Evolutionary conservation across 2,329 filamentous ascomycete species (phyloP), one percentile per base, ranked within the genome.

Genomic region (Fusarium domesticum): DNA sequence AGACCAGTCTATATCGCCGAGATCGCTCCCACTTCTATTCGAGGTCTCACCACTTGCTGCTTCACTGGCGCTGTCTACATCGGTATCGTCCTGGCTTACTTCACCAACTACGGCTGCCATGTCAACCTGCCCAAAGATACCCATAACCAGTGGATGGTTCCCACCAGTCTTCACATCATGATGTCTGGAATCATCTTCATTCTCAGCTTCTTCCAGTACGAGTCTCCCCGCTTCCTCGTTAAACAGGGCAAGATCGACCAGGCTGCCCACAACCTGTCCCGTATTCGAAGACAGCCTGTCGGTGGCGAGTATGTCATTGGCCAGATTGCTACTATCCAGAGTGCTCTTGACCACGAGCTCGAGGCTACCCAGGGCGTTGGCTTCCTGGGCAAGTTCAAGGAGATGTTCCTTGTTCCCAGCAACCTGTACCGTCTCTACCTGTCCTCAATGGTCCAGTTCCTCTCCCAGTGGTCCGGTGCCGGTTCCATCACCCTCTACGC

Each of bases 21-120:
- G 65, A 82, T 87, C 31, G 78, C 85, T 0, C 85, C 85, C 0
- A 79, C 82, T 2, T 77, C 81, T 2, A 73, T 88, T 46, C 79
- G 85, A 42, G 85, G 87, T 53, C 77, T 91, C 17, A 89, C 85
- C 60, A 88, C 86, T 2, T 85, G 69, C 47, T 66, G 71, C 57
- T 73, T 73, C 58, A 72, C 69, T 7, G 70, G 70, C 4, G 68
- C 69, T 38, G 87, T 91, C 17, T 91, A 91, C 60, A 66, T 87
- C 41, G 87, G 86, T 18, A 88, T 90, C 49, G 85, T 91, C 57
- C 73, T 91, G 14, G 85, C 84, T 7, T 92, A 90, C 68, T 91
- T 89, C 58, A 80, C 84, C 47, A 86, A 83, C 64, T 85, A 83
- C 60, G 82, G 82, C 45, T 72, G 69, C 42, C 64, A 73, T 44